Conservation (phyloP, 805 yeast species). For the Sugiyamaella chiloensis region DNA sequence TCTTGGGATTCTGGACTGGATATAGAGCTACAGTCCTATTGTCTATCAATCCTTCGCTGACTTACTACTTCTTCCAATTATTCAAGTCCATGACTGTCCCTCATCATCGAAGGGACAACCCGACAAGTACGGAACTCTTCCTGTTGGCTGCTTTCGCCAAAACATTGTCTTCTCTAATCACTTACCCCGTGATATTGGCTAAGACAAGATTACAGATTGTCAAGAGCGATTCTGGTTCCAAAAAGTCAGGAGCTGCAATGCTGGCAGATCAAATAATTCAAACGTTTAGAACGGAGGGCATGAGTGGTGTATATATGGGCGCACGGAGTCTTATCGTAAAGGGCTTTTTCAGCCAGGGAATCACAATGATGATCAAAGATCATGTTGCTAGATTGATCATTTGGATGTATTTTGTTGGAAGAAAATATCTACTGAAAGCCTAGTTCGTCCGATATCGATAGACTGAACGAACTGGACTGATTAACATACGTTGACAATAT, state of each 20-base stretch:
- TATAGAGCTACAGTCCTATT: conserved; percentile 30
- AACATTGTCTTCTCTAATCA: conserved; percentile 56
- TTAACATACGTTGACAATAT: not conserved
- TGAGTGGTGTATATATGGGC: conserved; percentile 79
- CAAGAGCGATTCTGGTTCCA: not conserved
- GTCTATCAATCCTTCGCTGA: conserved; percentile 33
- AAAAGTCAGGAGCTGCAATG: not conserved
- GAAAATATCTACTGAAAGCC: too few species aligned
- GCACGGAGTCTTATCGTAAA: conserved; percentile 32
- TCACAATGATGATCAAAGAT: conserved; percentile 38
- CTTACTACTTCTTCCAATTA: conserved; percentile 34
- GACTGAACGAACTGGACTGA: not conserved
- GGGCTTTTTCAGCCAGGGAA: conserved; percentile 34
- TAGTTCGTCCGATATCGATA: too few species aligned
- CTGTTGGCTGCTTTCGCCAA: conserved; percentile 68
- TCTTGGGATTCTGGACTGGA: conserved; percentile 35
- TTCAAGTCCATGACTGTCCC: conserved; percentile 25
- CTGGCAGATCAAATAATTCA: conserved; percentile 5
- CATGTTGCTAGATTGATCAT: conserved; percentile 31
- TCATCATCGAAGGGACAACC: conserved; percentile 24
- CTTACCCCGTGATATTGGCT: conserved; percentile 78
- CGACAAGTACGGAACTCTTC: conserved; percentile 48
- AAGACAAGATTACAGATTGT: conserved; percentile 64
- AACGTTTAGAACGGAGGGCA: conserved; percentile 69
- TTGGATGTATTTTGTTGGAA: conserved; percentile 22